These are phyloP conservation scores for Aspergillus sp. DNA, from an alignment of 2,329 filamentous ascomycete species.

Conservation along the genomic window DNA sequence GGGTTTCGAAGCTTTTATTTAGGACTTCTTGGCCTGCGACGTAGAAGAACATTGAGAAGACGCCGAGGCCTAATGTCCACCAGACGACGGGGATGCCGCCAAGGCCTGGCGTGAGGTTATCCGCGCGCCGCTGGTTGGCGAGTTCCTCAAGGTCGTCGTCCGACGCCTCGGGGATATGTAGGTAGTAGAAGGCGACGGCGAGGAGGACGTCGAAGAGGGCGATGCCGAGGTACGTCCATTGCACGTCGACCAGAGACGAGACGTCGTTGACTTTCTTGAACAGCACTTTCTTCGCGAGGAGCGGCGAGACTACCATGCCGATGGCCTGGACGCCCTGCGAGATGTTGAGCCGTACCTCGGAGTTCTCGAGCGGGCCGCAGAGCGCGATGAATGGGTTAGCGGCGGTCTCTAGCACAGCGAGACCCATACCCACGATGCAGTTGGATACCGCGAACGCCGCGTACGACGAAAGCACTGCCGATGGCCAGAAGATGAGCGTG, in stretches of 20 bases:
- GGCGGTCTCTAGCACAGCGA: conserved; percentile 53
- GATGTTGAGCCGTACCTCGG: conserved; percentile 52
- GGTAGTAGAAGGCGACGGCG: conserved; percentile 53
- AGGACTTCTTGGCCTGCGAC: conserved; percentile 53
- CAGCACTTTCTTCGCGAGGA: conserved; percentile 52
- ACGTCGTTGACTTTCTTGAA: conserved; percentile 45
- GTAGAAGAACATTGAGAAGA: conserved; percentile 52
- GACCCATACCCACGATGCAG: conserved; percentile 53
- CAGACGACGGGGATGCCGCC: conserved; percentile 44
- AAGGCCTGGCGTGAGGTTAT: conserved; percentile 39
- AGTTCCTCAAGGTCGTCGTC: conserved; percentile 52
- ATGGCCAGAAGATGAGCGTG: conserved; percentile 56
- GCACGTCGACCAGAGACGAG: conserved; percentile 50
- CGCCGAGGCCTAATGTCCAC: conserved; percentile 47
- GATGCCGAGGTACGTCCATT: conserved; percentile 59
- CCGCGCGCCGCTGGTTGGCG: conserved; percentile 43
- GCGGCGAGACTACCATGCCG: conserved; percentile 51
- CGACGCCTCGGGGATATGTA: conserved; percentile 55
- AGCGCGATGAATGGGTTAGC: conserved; percentile 57
- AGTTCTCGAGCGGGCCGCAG: conserved; percentile 53
- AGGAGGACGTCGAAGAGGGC: conserved; percentile 52
- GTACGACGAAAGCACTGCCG: conserved; percentile 54
- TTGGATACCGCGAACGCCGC: conserved; percentile 54
- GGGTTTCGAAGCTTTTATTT: conserved; percentile 41
- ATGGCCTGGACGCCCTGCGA: conserved; percentile 56